Evolutionary conservation across 176 grass and related monocot genomes (phyloP), one percentile per base, ranked within the genome.

Genomic region (Saccharum spontaneum): DNA sequence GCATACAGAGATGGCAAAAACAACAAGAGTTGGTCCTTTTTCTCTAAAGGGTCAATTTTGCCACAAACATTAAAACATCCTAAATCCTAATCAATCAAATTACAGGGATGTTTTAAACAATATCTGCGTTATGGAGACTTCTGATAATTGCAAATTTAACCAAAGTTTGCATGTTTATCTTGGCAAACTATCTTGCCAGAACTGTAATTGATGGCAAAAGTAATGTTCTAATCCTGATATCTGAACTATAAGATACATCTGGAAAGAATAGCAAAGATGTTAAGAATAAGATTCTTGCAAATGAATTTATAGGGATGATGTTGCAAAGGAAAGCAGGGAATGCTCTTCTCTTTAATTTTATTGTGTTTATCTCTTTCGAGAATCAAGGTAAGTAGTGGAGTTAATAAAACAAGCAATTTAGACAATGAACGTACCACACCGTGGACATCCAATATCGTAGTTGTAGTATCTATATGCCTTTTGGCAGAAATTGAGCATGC

Each of bases 381-480:
- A 34, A 48, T 67, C 23, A 66, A 78, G 22, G 37, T 7, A 82
- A 69, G 4, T 66, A 67, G 22, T 84, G 76, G 22, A 38, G 57
- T 41, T 30, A 84, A 87, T 17, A 82, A 45, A 87, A 33, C 6
- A 45, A 87, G 26, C 6, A 76, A 76, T 60, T 62, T 38, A 80
- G 62, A 26, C 9, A 41, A 88, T 68, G 30, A 83, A 87, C 93
- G 16, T 96, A 99, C 97, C 91, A 99, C 94, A 13, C 97, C 97
- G 49, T 99, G 91, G 67, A 99, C 97, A 91, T 99, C 97, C 67
- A 99, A 72, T 89, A 99, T 99, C 71, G 97, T 99, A 33, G 97
- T 96, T 61, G 91, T 92, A 43, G 94, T 95, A 71, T 92, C 90
- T 61, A 99, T 88, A 77, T 94, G 97, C 80, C 90, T 96, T 95